Conservation (phyloP, 2,329 filamentous ascomycete genomes). For the Penicillium polonicum region DNA sequence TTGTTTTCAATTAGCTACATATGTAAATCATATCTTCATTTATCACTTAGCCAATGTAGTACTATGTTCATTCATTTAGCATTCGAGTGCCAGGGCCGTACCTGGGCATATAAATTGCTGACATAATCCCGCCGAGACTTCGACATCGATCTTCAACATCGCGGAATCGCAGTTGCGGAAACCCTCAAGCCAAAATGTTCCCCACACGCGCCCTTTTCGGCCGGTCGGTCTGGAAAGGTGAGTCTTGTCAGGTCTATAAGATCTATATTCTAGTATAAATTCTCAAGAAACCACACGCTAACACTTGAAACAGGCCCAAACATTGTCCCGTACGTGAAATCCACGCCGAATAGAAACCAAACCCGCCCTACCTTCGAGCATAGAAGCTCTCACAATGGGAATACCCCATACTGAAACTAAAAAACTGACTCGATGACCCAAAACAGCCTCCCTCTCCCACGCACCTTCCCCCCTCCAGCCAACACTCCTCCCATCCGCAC, state of each 20-base stretch:
- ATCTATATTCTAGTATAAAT: not conserved
- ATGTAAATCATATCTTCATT: not conserved
- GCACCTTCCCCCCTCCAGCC: conserved; percentile 55
- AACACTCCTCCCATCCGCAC: conserved; percentile 74
- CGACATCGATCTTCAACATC: conserved; percentile 20
- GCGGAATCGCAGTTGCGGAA: conserved; percentile 13
- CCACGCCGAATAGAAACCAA: conserved; percentile 3
- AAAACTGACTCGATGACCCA: conserved; percentile 2
- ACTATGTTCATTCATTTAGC: not conserved
- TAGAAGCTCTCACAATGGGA: not conserved
- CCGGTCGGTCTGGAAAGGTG: conserved; percentile 89
- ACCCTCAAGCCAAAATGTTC: conserved; percentile 55
- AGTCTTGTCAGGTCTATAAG: not conserved
- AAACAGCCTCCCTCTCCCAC: conserved; percentile 42
- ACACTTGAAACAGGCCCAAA: conserved; percentile 57
- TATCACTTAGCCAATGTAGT: not conserved
- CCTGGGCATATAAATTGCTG: conserved; percentile 3
- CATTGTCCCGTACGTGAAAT: conserved; percentile 63
- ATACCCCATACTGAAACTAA: not conserved
- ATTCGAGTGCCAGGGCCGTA: not conserved
- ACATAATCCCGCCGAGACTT: conserved; percentile 13
- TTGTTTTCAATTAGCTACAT: not conserved
- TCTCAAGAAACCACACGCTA: not conserved
- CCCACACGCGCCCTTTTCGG: conserved; percentile 66
- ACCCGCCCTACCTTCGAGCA: not conserved